phyloP scores from a whole-genome alignment of 495 filamentous ascomycete genomes.

The Daldinia decipiens region DNA sequence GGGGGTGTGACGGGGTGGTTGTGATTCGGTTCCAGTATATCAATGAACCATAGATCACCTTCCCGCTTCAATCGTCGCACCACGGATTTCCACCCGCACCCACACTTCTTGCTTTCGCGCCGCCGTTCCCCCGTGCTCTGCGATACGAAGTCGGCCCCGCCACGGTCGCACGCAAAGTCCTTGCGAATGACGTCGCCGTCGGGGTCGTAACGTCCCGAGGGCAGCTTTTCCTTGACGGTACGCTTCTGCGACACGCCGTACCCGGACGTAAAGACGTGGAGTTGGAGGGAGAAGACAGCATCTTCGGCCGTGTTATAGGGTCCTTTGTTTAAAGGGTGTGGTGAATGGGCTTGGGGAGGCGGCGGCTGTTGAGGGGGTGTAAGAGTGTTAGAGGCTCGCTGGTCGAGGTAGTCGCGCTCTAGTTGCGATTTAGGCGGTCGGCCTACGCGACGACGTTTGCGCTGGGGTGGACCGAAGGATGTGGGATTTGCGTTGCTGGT shows the following conservation, averaged over 20 bases:
- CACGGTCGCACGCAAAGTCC: conserved; percentile 48
- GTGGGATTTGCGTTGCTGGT: not conserved
- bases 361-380: conserved; percentile 59
- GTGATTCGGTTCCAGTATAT: conserved; percentile 38
- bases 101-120: conserved; percentile 45
- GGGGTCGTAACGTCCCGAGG: conserved; percentile 46
- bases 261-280: conserved; percentile 46
- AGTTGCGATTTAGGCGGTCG: conserved; percentile 40
- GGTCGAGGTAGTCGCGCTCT: conserved; percentile 55
- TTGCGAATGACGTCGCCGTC: conserved; percentile 43
- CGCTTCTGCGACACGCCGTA: conserved; percentile 49
- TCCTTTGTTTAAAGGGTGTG: conserved; percentile 78
- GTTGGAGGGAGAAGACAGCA: conserved; percentile 44
- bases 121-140: conserved; percentile 46
- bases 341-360: conserved; percentile 70
- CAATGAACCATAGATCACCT: conserved; percentile 46
- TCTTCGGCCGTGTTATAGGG: conserved; percentile 52
- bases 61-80: conserved; percentile 44
- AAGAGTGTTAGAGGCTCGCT: conserved; percentile 55
- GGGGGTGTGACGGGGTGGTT: conserved; percentile 45
- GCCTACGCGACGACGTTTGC: conserved; percentile 31
- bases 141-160: conserved; percentile 46
- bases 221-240: conserved; percentile 47
- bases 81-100: conserved; percentile 45
- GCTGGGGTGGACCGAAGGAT: conserved; percentile 10